Evolutionary conservation across 139 green algal genomes (phyloP), one percentile per base, ranked within the genome.

Genomic region (Raphidocelis subcapitata): DNA sequence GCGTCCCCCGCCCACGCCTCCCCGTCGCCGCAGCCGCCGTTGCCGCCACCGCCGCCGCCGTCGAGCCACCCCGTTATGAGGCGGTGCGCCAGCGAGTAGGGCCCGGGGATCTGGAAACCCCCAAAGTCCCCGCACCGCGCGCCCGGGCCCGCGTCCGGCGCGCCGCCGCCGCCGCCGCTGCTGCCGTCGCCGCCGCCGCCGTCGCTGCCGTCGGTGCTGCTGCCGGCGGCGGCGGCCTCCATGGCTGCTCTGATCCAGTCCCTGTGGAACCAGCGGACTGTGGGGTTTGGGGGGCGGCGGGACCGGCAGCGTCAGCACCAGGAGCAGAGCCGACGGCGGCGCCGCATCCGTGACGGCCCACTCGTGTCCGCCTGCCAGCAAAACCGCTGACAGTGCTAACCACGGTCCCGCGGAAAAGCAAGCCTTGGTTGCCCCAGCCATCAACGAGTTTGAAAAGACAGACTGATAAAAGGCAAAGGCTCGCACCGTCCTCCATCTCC

Each of bases 191-290:
- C 41, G 41, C 41, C 41, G 41, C 12, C 12, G 41, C 41, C 41
- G 41, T 12, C 12, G 41, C 41, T 49, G 41, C 41, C 12, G 12
- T 8, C 12, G 41, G 41, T 49, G 41, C 41, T 12, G 29, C 16
- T 65, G 60, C 8, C 16, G 60, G 56, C 56, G 28, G 56, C 10
- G 16, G 56, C 24, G 28, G 28, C 29, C 56, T 16, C 3, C 41
- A 47, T 35, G 44, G 55, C 57, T 35, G 74, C 73, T 1, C 64
- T 47, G 16, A 89, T 61, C 35, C 56, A 88, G 52, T 77, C 23
- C 67, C 62, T 65, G 62, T 90, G 84, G 69, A 94, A 92, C 89
- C 89, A 94, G 31, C 85, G 68, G 10, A 82, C 88, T n/a, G n/a
- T n/a, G n/a, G n/a, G n/a, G n/a, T n/a, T n/a, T n/a, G n/a, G n/a